phyloP scores from a whole-genome alignment of 75 land plant species.

The Gnetum montanum region DNA sequence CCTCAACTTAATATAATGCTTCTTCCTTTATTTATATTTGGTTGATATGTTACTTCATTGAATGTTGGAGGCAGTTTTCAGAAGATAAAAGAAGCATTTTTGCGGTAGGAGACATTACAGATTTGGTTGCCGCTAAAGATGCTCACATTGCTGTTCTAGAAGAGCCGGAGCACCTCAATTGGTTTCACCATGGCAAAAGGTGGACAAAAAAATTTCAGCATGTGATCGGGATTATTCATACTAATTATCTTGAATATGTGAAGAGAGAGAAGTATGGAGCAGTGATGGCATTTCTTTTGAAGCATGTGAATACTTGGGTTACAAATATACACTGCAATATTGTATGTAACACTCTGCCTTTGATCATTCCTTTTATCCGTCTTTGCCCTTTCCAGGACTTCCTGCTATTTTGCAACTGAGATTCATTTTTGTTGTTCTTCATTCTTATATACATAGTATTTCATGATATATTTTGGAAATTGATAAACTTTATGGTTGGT shows the following conservation, averaged over 20 bases:
- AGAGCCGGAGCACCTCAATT: slow-evolving; percentile 91
- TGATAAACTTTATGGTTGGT: too few species aligned
- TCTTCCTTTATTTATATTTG: too few species aligned
- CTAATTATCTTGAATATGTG: slow-evolving; percentile 83
- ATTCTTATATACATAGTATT: too few species aligned
- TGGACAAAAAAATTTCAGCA: slow-evolving; percentile 68
- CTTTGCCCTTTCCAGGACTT: too few species aligned
- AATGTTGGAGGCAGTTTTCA: slow-evolving; percentile 44
- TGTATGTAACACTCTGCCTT: slow-evolving; percentile 26
- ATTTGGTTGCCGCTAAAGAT: slow-evolving; percentile 55
- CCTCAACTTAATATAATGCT: too few species aligned
- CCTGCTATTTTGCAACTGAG: too few species aligned
- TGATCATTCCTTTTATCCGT: too few species aligned
- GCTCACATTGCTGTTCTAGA: slow-evolving; percentile 84
- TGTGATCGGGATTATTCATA: slow-evolving; percentile 81
- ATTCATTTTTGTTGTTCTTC: too few species aligned
- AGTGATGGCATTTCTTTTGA: slow-evolving; percentile 45
- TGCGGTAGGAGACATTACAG: slow-evolving; percentile 60
- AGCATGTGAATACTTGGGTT: slow-evolving; percentile 67
- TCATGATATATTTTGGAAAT: too few species aligned
- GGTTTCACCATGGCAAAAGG: slow-evolving; percentile 83
- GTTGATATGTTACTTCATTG: too few species aligned
- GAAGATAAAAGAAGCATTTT: slow-evolving; percentile 62
- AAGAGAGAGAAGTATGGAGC: slow-evolving; percentile 70
- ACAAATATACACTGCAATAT: slow-evolving; percentile 69